Base-by-base conservation (phyloP, 2,329 filamentous ascomycete species). In the Acrodontium crateriforme region DNA sequence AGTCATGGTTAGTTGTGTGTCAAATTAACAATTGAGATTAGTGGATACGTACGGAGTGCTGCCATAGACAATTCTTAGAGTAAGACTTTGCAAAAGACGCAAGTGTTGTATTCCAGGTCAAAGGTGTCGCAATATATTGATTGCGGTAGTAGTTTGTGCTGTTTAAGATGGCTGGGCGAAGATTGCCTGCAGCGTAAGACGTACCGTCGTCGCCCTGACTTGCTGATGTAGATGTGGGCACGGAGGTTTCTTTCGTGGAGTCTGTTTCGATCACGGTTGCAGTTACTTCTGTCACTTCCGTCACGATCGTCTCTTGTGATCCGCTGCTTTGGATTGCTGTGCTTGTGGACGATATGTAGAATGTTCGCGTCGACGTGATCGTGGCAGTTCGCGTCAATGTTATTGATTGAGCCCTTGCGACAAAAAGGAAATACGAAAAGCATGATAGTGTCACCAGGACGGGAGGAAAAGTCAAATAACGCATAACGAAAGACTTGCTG, bases 131-230 rank as follows among this genome's bases (percentile, higher is more conserved):
- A 18, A 31, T 29, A 24, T 47, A 38, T 11, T 38, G 36, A 5
- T 33, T 24, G 24, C 49, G 43, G 27, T 44, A 51, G 21, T 33
- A 34, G 27, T 52, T 52, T 13, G 47, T 52, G 39, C 45, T 48
- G 31, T 51, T 52, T 18, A 52, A 35, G 12, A 48, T 34, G 5
- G 38, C 38, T 10, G 30, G 21, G 23, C 29, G 16, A 22, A 44
- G 35, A 3, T 27, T 36, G 3, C 34, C 27, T 11, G 28, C 35
- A 8, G 34, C 16, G n/a, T 45, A 38, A 8, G 36, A 27, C 14
- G 32, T 35, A 9, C 24, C 14, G n/a, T n/a, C n/a, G n/a, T n/a
- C n/a, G n/a, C n/a, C n/a, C n/a, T n/a, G n/a, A n/a, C n/a, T n/a
- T 16, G 29, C 28, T 17, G 32, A n/a, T 25, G 32, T 17, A 6